These are phyloP conservation scores for Hymenoscyphus occultus DNA, from an alignment of 2,329 filamentous ascomycete genomes.

Conservation along the genomic window DNA sequence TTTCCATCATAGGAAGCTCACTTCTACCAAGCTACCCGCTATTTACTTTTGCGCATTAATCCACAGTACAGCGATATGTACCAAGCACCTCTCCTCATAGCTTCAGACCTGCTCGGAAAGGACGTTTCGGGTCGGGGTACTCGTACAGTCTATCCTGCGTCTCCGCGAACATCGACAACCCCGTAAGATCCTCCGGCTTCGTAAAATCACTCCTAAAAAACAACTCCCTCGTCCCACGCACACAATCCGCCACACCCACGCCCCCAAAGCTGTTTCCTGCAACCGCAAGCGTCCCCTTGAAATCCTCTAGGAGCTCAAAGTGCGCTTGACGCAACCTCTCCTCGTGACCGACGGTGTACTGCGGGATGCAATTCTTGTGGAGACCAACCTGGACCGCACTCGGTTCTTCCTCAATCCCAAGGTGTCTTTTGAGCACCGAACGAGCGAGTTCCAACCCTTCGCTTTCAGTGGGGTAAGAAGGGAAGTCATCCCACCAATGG, in stretches of 20 bases:
- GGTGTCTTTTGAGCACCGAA: conserved; percentile 66
- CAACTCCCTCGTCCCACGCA: conserved; percentile 55
- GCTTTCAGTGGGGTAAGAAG: conserved; percentile 57
- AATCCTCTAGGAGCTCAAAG: conserved; percentile 31
- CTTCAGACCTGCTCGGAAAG: no score
- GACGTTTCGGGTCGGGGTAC: no score
- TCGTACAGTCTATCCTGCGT: no score
- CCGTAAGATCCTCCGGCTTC: conserved; percentile 35
- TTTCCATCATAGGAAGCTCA: no score
- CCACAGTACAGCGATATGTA: no score
- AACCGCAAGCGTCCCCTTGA: conserved; percentile 36
- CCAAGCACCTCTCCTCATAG: no score
- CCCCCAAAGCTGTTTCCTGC: conserved; percentile 50
- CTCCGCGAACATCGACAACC: conserved; percentile 36
- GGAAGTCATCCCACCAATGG: conserved; percentile 77
- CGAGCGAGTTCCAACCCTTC: conserved; percentile 69
- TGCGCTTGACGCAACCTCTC: conserved; percentile 31
- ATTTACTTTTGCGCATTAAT: no score
- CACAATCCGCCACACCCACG: conserved; percentile 50
- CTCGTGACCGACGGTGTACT: conserved; percentile 77
- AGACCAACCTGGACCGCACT: conserved; percentile 59
- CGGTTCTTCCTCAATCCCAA: conserved; percentile 64
- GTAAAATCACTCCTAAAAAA: conserved; percentile 40
- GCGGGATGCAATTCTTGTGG: conserved; percentile 77
- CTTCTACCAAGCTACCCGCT: no score